Evolutionary conservation across 2,329 filamentous ascomycete genomes (phyloP).

Genomic region (Phoma sp.): DNA sequence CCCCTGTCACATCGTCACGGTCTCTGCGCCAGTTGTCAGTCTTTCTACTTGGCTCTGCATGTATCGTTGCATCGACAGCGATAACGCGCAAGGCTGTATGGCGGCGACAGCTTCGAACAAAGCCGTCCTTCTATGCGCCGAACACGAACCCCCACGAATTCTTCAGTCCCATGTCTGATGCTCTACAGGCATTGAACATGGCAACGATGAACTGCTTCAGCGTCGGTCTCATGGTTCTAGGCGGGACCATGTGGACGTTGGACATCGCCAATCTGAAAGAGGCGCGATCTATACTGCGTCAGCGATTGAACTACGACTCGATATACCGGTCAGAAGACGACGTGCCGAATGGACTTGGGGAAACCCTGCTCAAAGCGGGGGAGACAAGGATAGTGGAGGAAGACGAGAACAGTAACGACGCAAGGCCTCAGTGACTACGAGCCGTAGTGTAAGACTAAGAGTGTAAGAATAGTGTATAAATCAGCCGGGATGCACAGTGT

Average conservation of each 20-base stretch:
- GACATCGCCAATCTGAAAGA: slow-evolving; percentile 66
- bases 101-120: slow-evolving; percentile 65
- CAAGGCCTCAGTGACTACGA: slow-evolving; percentile 28
- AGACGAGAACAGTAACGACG: slow-evolving; percentile 10
- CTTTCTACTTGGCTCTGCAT: slow-evolving; percentile 76
- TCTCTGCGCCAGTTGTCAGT: slow-evolving; percentile 69
- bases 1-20: slow-evolving; percentile 54
- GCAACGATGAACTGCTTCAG: slow-evolving; percentile 86
- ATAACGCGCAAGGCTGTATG: slow-evolving; percentile 69
- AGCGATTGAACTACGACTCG: slow-evolving; percentile 61
- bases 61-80: slow-evolving; percentile 73
- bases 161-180: slow-evolving; percentile 73
- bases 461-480: slow-evolving; percentile 31
- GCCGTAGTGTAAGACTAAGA: slow-evolving; percentile 24
- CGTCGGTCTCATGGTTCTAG: slow-evolving; percentile 75
- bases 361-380: slow-evolving; percentile 50
- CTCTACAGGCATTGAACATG: slow-evolving; percentile 80
- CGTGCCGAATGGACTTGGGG: slow-evolving; percentile 32
- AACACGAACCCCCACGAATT: slow-evolving; percentile 56
- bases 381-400: slow-evolving; percentile 48
- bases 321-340: slow-evolving; percentile 55
- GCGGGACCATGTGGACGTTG: slow-evolving; percentile 76
- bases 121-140: slow-evolving; percentile 75
- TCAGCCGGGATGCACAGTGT: slow-evolving; percentile 2
- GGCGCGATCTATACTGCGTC: slow-evolving; percentile 66